Base-by-base conservation (phyloP, 2,329 filamentous ascomycete species). In the Aspergillus quadricinctus region DNA sequence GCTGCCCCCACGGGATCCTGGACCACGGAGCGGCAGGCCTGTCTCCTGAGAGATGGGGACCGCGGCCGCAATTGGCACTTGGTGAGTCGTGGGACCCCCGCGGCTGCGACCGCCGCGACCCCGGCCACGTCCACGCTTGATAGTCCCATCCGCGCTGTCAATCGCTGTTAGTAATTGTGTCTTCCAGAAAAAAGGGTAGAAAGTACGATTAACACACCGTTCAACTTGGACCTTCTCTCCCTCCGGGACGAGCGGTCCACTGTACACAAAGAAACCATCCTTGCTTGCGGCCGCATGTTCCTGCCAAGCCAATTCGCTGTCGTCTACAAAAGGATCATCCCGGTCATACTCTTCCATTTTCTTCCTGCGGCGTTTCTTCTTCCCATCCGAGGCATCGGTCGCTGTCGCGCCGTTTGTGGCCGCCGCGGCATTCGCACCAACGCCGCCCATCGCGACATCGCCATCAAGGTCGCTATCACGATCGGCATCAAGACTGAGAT, bases 241-340 rank as follows among this genome's bases (percentile, higher is more conserved):
- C 74, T 96, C 92, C 4, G 89, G 89, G 23, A 97, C 84, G 49
- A 99, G 79, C 8, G 93, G 93, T 3, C 94, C 94, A 58, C 90
- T 95, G 75, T 97, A 99, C 1, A 99, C 94, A 71, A 97, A 99
- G 78, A 97, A 99, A 1, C 94, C 94, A 70, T 97, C 94, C 65
- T 93, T 90, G 63, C 90, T 93, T 49, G 94, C 92, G 4, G 93
- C 92, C 6, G 93, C 93, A 70, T 96, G 90, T 68, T 96, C 91
- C 74, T 97, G 91, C 93, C 93, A 97, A 0, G 95, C 81, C 69
- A 97, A 75, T 72, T 99, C 94, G 1, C 92, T 95, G 70, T 99
- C 94, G 67, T 99, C 94, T 55, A 88, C 85, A 66, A 88, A 88
- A 48, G 85, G 84, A 61, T 88, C 85, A 53, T 86, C 83, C 57